Evolutionary conservation across 805 yeast species (phyloP).

Genomic region (Candida manassasensis): DNA sequence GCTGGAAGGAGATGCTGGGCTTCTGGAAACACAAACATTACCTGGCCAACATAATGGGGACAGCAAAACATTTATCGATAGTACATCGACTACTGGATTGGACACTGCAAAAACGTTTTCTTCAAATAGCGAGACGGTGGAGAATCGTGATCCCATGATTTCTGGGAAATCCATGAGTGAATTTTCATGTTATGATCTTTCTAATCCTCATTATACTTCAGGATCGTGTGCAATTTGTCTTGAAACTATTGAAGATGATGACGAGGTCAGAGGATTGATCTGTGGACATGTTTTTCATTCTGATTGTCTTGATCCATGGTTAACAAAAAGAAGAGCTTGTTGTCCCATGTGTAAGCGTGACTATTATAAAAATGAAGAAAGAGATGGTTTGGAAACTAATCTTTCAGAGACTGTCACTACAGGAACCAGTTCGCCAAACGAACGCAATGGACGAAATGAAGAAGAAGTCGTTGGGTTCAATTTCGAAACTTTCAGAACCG

Average conservation of each 20-base stretch:
- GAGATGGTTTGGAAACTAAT: slow-evolving; percentile 4
- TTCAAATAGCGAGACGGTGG: too few relatives aligned
- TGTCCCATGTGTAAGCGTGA: slow-evolving; percentile 83
- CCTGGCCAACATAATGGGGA: too few relatives aligned
- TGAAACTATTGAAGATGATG: slow-evolving; percentile 58
- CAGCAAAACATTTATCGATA: too few relatives aligned
- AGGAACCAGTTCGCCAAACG: slow-evolving; percentile 3
- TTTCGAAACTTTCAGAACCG: slow-evolving; percentile 30
- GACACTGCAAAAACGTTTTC: too few relatives aligned
- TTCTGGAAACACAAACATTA: too few relatives aligned
- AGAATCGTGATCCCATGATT: too few relatives aligned
- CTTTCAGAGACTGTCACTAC: not conserved
- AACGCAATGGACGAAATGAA: slow-evolving; percentile 11
- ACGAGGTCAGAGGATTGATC: slow-evolving; percentile 63
- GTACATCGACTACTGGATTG: too few relatives aligned
- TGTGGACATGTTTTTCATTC: slow-evolving; percentile 85
- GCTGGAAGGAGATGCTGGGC: too few relatives aligned
- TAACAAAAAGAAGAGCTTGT: slow-evolving; percentile 66
- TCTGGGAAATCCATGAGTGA: too few relatives aligned
- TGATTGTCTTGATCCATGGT: slow-evolving; percentile 79
- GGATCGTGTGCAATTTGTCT: slow-evolving; percentile 79
- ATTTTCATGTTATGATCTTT: slow-evolving; percentile 20
- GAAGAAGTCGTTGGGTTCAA: slow-evolving; percentile 16
- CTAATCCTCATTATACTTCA: slow-evolving; percentile 46
- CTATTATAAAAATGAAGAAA: slow-evolving; percentile 36